Conservation (phyloP, 1,284 basidiomycete species). For the Melanopsichium pennsylvanicum region DNA sequence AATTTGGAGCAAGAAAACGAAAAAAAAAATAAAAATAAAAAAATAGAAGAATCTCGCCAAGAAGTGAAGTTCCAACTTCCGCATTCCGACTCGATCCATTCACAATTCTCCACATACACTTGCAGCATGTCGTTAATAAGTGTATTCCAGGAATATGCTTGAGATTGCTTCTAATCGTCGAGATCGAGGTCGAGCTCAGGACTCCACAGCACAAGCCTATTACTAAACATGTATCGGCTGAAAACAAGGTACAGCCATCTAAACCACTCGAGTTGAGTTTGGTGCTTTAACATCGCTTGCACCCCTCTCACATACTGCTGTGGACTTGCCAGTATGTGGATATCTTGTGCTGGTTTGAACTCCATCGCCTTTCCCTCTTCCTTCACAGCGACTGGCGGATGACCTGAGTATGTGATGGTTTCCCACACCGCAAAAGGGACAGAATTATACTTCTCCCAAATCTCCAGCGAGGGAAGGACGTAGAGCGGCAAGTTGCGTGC, state of each 20-base stretch:
- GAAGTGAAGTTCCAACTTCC: conserved; percentile 4
- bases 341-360: conserved; percentile 19
- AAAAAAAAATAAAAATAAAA: not conserved
- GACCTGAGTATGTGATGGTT: conserved; percentile 22
- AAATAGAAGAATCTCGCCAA: not conserved
- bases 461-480: conserved; percentile 30
- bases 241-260: conserved; percentile 57
- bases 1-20: not conserved
- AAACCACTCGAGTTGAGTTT: conserved; percentile 63
- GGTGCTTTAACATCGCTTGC: conserved; percentile 56
- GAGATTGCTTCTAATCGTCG: not conserved
- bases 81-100: not conserved
- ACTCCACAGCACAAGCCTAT: conserved; percentile 28
- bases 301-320: conserved; percentile 35
- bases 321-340: conserved; percentile 34
- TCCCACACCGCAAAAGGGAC: conserved; percentile 37
- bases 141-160: not conserved
- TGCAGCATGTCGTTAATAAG: not conserved
- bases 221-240: conserved; percentile 57
- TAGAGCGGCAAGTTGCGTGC: conserved; percentile 59
- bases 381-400: not conserved
- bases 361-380: not conserved
- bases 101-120: not conserved
- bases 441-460: conserved; percentile 46
- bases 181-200: conserved; percentile 13